phyloP scores from a whole-genome alignment of 176 grass and related monocot genomes.

The Eleusine coracana region DNA sequence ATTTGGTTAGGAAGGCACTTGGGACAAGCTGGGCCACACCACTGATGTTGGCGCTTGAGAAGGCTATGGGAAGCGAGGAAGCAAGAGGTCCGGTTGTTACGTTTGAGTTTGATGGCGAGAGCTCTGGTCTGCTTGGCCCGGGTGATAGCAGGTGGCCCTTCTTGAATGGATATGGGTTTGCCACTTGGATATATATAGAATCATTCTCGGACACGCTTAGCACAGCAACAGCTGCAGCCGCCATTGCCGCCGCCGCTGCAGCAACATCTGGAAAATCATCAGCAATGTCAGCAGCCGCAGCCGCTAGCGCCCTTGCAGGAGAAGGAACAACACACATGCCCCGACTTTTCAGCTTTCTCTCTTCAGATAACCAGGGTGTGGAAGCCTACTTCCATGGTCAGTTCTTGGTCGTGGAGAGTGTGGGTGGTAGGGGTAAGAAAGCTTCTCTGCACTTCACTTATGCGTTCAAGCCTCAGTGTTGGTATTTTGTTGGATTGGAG shows the following conservation, averaged over 20 bases:
- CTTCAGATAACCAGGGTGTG: slow-evolving; percentile 87
- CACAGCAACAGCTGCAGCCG: slow-evolving; percentile 92
- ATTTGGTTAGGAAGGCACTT: slow-evolving; percentile 64
- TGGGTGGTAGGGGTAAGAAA: slow-evolving; percentile 83
- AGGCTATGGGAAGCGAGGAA: slow-evolving; percentile 75
- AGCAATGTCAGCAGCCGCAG: slow-evolving; percentile 91
- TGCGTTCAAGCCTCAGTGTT: slow-evolving; percentile 85
- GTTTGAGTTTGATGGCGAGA: slow-evolving; percentile 97
- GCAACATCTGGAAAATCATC: slow-evolving; percentile 95
- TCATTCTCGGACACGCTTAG: slow-evolving; percentile 92
- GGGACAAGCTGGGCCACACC: slow-evolving; percentile 66
- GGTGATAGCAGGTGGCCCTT: slow-evolving; percentile 96
- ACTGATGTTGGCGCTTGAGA: slow-evolving; percentile 75
- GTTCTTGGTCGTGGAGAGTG: slow-evolving; percentile 90
- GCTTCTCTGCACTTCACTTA: slow-evolving; percentile 95
- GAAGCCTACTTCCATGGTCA: slow-evolving; percentile 99
- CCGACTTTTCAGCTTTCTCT: slow-evolving; percentile 91
- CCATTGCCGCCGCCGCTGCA: slow-evolving; percentile 86
- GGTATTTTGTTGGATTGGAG: slow-evolving; percentile 96
- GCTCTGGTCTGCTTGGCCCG: slow-evolving; percentile 88
- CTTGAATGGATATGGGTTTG: slow-evolving; percentile 90
- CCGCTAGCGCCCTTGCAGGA: slow-evolving; percentile 91
- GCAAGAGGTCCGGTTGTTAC: slow-evolving; percentile 63
- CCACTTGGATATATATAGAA: slow-evolving; percentile 96
- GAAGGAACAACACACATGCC: slow-evolving; percentile 97